Evolutionary conservation across 495 filamentous ascomycete genomes (phyloP).

Genomic region (Tuber indicum): DNA sequence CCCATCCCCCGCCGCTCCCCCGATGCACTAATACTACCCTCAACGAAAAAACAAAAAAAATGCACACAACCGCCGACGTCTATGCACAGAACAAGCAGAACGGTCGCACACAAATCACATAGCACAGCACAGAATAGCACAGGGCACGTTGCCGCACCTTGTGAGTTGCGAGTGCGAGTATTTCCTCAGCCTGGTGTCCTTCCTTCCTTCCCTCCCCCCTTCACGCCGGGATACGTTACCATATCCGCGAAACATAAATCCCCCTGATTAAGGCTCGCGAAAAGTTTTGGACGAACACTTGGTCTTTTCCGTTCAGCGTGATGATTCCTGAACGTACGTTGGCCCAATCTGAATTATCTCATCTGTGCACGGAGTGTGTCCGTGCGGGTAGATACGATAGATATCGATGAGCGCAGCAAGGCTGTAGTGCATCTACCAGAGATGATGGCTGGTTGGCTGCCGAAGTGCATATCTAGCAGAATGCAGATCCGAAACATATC

Average conservation of each 20-base stretch:
- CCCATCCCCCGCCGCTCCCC: neutral
- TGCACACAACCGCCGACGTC: neutral
- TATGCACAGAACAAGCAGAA: neutral
- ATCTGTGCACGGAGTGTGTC: neutral
- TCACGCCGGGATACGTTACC: neutral
- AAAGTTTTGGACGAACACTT: neutral
- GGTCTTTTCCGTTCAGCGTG: neutral
- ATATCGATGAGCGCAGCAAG: neutral
- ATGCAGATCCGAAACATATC: neutral
- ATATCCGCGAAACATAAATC: neutral
- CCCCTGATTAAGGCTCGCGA: neutral
- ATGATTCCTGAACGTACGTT: neutral
- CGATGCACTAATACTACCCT: neutral
- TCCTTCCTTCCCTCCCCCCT: too few relatives aligned
- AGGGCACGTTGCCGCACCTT: neutral
- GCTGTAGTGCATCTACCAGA: neutral
- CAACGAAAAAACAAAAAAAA: neutral
- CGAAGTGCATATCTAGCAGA: neutral
- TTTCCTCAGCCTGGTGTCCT: neutral
- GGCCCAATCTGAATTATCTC: neutral
- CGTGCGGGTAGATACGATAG: neutral
- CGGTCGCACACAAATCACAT: neutral
- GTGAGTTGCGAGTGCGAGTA: neutral
- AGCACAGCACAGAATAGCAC: neutral
- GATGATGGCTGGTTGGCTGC: neutral